phyloP scores from a whole-genome alignment of 495 filamentous ascomycete species.

The Aspergillus cristatus region DNA sequence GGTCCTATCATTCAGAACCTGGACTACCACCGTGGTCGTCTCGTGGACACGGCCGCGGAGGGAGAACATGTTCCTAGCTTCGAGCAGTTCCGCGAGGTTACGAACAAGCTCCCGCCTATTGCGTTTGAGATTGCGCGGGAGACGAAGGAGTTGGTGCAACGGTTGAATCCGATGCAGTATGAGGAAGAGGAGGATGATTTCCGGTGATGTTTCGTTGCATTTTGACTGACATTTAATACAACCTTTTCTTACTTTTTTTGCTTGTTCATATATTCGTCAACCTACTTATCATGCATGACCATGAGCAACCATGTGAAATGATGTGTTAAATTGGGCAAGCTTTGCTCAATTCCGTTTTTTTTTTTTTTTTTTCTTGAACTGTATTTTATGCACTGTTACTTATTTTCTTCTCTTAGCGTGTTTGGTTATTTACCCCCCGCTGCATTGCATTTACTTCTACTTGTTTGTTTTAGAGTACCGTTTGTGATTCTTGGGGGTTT shows the following conservation, averaged over 20 bases:
- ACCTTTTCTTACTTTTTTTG: constrained; percentile 6
- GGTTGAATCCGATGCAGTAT: constrained; percentile 27
- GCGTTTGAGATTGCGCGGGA: constrained; percentile 81
- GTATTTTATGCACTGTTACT: constrained; percentile 1
- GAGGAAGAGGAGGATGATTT: constrained; percentile 38
- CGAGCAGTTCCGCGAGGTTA: constrained; percentile 52
- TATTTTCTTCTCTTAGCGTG: too few relatives aligned
- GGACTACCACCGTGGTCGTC: constrained; percentile 51
- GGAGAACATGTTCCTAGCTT: constrained; percentile 39
- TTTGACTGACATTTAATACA: too few relatives aligned
- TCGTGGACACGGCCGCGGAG: constrained; percentile 58
- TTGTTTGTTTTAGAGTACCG: too few relatives aligned
- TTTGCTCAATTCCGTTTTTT: constrained; percentile 16
- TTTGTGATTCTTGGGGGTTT: too few relatives aligned
- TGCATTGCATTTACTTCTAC: too few relatives aligned
- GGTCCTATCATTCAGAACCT: constrained; percentile 56
- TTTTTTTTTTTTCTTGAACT: constrained; percentile 6
- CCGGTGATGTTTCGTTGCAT: constrained; percentile 17
- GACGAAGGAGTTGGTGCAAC: constrained; percentile 64
- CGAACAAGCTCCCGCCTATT: constrained; percentile 65
- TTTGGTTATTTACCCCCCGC: too few relatives aligned
- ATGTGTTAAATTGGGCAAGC: constrained; percentile 26
- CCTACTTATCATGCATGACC: constrained; percentile 33
- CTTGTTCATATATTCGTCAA: constrained; percentile 20
- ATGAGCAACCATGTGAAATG: constrained; percentile 36